These are phyloP conservation scores for Glycine soja DNA, from an alignment of 306 rosid species.

Conservation along the genomic window DNA sequence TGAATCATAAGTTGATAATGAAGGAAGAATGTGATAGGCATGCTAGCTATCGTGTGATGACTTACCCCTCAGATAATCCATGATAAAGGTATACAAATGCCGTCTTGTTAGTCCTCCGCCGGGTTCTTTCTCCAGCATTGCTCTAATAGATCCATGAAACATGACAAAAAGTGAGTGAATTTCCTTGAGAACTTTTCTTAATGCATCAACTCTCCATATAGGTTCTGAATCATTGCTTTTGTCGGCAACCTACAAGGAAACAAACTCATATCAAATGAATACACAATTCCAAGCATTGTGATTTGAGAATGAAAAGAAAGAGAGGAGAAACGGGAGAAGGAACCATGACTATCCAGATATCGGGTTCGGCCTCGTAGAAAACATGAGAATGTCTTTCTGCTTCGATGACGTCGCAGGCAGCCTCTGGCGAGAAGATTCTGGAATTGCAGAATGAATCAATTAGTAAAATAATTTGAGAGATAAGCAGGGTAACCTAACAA, in stretches of 20 bases:
- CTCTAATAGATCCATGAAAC: conserved; percentile 91
- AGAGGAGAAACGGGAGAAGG: conserved; percentile 7
- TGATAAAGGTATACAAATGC: conserved; percentile 82
- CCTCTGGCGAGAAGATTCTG: conserved; percentile 95
- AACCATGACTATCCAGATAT: conserved; percentile 97
- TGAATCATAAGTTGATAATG: conserved; percentile 61
- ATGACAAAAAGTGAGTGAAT: conserved; percentile 82
- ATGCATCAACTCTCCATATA: conserved; percentile 81
- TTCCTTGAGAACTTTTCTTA: conserved; percentile 85
- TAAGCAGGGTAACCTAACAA: too few species aligned
- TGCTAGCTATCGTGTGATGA: conserved; percentile 35
- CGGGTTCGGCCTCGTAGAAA: conserved; percentile 84
- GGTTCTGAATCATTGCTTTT: conserved; percentile 83
- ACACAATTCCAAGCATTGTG: too few species aligned
- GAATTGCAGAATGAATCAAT: not conserved
- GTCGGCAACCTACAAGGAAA: conserved; percentile 75
- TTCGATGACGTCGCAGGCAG: conserved; percentile 87
- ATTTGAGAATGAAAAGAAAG: not conserved
- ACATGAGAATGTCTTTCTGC: conserved; percentile 89
- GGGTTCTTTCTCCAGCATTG: conserved; percentile 84
- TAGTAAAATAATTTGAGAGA: not conserved
- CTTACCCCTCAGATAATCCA: conserved; percentile 95
- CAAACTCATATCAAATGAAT: too few species aligned
- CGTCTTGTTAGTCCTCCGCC: conserved; percentile 78
- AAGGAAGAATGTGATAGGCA: conserved; percentile 15